Base-by-base conservation (phyloP, 257 asterid species). In the Penstemon davidsonii region DNA sequence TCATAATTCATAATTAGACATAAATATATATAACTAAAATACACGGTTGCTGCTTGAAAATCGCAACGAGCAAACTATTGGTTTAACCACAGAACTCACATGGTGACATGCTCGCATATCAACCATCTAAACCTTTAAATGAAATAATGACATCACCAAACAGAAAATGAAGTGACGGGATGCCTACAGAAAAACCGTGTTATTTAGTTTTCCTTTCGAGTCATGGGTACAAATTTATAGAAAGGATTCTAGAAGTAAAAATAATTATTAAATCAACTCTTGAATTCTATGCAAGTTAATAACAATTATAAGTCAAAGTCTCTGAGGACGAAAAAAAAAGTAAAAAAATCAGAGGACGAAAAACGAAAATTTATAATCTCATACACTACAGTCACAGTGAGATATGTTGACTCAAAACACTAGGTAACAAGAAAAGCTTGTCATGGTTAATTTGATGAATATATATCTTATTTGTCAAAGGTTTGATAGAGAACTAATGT, bases 1-100 rank as follows among this genome's bases (percentile, higher is more conserved):
- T 77, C 78, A 83, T 77, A 55, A 59, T 61, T 60, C 75, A 75
- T 37, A 66, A 72, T 59, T 68, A 58, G 60, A 71, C 70, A 78
- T 51, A 58, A 37, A 64, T 71, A 46, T 7, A 58, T 50, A 74
- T 1, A 69, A 44, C 8, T 68, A 65, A 37, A 71, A 12, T 42
- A 53, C 41, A 65, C 55, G 70, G 70, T 61, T 70, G 69, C 42
- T 36, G 40, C 61, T 45, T 38, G 52, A 60, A 73, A 66, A 73
- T 64, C 60, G 61, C 53, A 55, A 53, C 71, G 53, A 56, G 25
- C 64, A 61, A 63, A 69, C 70, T 61, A 68, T 53, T 64, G 62
- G 65, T 60, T 59, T 18, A 62, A 73, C 52, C 68, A 62, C 64
- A 57, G 58, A 67, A 69, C 50, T 57, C 71, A 72, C 53, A 62